Evolutionary conservation across 805 yeast species (phyloP).

Genomic region (Nakazawaea ambrosiae): DNA sequence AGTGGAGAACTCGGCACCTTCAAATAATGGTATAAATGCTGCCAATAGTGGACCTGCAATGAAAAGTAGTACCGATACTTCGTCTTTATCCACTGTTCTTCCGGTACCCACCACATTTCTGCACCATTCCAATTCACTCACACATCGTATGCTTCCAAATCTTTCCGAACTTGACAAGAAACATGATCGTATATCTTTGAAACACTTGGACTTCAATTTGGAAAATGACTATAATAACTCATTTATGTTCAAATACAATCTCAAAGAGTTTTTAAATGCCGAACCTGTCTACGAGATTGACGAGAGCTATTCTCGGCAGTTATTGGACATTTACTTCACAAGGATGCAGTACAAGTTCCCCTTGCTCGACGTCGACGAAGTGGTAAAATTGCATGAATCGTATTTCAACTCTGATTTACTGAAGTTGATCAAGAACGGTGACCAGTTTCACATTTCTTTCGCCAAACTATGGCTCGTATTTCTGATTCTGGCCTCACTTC

Average conservation of each 20-base stretch:
- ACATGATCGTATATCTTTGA: slow-evolving; percentile 9
- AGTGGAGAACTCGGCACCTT: not conserved
- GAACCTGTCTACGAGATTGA: slow-evolving; percentile 51
- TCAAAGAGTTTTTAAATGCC: slow-evolving; percentile 35
- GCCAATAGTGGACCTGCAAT: slow-evolving; percentile 2
- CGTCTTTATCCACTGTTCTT: not conserved
- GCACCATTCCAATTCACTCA: not conserved
- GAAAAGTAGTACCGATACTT: not conserved
- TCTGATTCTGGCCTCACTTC: slow-evolving; percentile 43
- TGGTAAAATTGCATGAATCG: slow-evolving; percentile 41
- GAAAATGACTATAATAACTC: slow-evolving; percentile 6
- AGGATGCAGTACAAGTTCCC: slow-evolving; percentile 53
- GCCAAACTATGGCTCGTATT: slow-evolving; percentile 51
- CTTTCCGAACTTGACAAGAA: slow-evolving; percentile 9
- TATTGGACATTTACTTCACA: slow-evolving; percentile 49
- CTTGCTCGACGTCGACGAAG: slow-evolving; percentile 43
- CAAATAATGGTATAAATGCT: not conserved
- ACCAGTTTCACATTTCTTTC: slow-evolving; percentile 43
- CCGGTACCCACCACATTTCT: not conserved
- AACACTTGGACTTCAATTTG: slow-evolving; percentile 9
- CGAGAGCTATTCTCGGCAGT: slow-evolving; percentile 39
- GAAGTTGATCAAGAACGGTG: slow-evolving; percentile 29
- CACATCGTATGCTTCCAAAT: slow-evolving; percentile 4
- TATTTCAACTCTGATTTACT: slow-evolving; percentile 29
- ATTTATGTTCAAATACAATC: slow-evolving; percentile 35